Conservation (phyloP, 1,284 basidiomycete genomes). For the Ustilago tritici region DNA sequence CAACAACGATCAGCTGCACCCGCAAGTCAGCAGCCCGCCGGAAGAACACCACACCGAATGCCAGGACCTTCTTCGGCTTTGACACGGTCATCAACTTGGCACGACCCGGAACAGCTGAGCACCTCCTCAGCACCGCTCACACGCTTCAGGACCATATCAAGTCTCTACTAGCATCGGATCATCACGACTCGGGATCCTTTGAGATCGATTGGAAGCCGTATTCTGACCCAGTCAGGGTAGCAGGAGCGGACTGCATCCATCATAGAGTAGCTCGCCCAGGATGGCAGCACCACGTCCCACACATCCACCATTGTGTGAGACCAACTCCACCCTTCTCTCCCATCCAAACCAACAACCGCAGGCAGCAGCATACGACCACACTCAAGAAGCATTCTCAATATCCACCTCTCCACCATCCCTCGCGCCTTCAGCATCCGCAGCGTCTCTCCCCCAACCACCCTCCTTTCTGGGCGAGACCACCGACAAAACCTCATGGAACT, state of each 20-base stretch:
- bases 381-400: slow-evolving; percentile 31
- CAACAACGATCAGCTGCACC: not conserved
- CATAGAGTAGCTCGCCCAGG: not conserved
- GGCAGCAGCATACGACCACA: slow-evolving; percentile 26
- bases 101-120: not conserved
- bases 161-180: not conserved
- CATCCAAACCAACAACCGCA: slow-evolving; percentile 16
- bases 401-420: not conserved
- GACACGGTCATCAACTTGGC: not conserved
- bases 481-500: slow-evolving; percentile 79
- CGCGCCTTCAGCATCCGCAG: not conserved
- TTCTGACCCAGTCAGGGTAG: not conserved
- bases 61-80: not conserved
- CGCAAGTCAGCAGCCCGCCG: not conserved
- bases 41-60: not conserved
- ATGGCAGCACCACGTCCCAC: slow-evolving; percentile 38
- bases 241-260: not conserved
- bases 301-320: slow-evolving; percentile 55
- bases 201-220: not conserved
- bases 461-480: slow-evolving; percentile 39
- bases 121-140: not conserved
- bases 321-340: slow-evolving; percentile 19
- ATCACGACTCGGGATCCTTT: not conserved
- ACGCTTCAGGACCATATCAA: not conserved
- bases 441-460: not conserved